Evolutionary conservation across 805 yeast species (phyloP).

Genomic region (Kodamaea hsintzibuensis): DNA sequence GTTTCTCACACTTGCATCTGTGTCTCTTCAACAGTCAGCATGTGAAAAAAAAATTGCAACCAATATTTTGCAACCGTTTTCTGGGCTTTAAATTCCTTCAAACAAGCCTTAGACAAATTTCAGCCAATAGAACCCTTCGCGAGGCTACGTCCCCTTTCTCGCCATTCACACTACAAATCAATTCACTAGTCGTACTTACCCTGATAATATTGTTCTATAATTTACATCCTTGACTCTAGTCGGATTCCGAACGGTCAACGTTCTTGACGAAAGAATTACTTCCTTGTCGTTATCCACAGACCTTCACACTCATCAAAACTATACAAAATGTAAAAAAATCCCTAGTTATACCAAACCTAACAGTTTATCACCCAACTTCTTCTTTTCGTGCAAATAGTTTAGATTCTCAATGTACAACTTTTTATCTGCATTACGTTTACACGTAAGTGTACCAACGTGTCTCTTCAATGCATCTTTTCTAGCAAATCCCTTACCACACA

Average conservation of each 20-base stretch:
- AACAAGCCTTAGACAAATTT: no score
- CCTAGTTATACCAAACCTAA: not conserved
- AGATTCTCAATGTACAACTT: conserved; percentile 37
- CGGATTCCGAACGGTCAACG: not conserved
- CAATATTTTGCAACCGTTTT: no score
- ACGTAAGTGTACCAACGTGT: conserved; percentile 72
- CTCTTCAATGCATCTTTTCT: conserved; percentile 79
- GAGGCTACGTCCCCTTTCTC: no score
- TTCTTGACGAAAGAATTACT: not conserved
- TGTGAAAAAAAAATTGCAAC: no score
- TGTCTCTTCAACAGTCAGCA: no score
- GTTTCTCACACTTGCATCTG: no score
- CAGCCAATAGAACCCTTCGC: no score
- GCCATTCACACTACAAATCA: not conserved
- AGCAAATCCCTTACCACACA: conserved; percentile 82
- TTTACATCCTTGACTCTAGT: not conserved
- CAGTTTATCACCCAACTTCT: conserved; percentile 6
- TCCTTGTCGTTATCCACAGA: not conserved
- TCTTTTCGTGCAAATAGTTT: conserved; percentile 18
- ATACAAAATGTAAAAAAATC: not conserved
- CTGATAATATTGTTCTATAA: not conserved
- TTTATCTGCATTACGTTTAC: conserved; percentile 68
- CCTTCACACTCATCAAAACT: not conserved
- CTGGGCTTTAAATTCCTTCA: no score
- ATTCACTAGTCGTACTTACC: not conserved